These are phyloP conservation scores for Penicillium flavigenum DNA, from an alignment of 495 filamentous ascomycete genomes.

Conservation along the genomic window DNA sequence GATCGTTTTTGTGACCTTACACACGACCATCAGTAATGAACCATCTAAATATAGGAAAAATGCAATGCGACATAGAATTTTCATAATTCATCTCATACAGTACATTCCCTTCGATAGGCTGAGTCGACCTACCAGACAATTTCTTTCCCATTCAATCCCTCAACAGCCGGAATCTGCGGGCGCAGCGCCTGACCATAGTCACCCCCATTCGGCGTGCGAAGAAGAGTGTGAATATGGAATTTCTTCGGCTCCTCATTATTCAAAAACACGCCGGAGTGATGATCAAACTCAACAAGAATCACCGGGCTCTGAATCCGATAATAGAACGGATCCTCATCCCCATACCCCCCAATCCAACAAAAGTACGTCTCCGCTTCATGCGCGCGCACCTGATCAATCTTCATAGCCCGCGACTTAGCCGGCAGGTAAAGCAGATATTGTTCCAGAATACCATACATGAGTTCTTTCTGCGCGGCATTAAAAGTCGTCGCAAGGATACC, in stretches of 20 bases:
- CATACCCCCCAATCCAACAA: constrained; percentile 69
- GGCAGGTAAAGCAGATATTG: constrained; percentile 68
- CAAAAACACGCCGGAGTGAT: constrained; percentile 77
- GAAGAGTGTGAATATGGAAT: constrained; percentile 73
- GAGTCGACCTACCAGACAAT: constrained; percentile 39
- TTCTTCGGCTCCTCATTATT: constrained; percentile 69
- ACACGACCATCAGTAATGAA: background rate
- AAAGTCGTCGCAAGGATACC: constrained; percentile 53
- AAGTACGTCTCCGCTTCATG: constrained; percentile 69
- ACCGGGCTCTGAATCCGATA: constrained; percentile 74
- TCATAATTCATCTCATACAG: constrained; percentile 19
- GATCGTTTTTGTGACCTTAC: constrained; percentile 15
- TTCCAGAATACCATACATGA: constrained; percentile 55
- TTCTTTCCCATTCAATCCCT: constrained; percentile 42
- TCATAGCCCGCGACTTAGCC: constrained; percentile 43
- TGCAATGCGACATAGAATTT: background rate
- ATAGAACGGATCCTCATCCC: constrained; percentile 69
- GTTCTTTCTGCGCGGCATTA: constrained; percentile 43
- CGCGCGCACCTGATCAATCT: constrained; percentile 50
- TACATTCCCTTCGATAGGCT: constrained; percentile 14
- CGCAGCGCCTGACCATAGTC: constrained; percentile 67
- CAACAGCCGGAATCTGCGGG: constrained; percentile 38
- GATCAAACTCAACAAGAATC: constrained; percentile 72
- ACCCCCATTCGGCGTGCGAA: constrained; percentile 69
- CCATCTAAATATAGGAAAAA: background rate